Base-by-base conservation (phyloP, 2,329 filamentous ascomycete genomes). In the Diaporthe longicolla region DNA sequence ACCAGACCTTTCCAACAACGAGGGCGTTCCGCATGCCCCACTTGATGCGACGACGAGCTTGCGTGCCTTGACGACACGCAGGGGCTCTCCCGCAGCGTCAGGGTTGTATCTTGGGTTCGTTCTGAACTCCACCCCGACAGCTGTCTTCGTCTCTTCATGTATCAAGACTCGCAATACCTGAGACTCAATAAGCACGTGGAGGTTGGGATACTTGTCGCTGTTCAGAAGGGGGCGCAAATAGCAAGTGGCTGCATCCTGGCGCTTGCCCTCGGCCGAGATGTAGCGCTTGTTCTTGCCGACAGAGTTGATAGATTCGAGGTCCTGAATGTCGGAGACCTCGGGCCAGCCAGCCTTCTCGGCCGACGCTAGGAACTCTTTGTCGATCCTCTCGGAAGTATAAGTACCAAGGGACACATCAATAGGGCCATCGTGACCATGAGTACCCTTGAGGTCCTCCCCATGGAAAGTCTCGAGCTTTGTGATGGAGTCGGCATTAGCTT, bases 191-290 rank as follows among this genome's bases (percentile, higher is more conserved):
- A 91, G 81, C 11, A 91, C 84, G 71, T 90, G 87, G 0, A 92
- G 83, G 68, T 90, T 89, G 0, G 86, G 85, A 72, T 87, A 83
- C 26, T 85, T 79, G 6, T 85, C 78, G 71, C 84, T 82, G 69
- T 87, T 81, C 0, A 90, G 79, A 54, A 86, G 83, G 0, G 88
- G 87, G 75, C 90, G 89, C 15, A 91, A 76, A 74, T 90, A 92
- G 21, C 17, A 24, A 1, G 40, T 29, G 1, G 88, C 88, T 5
- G 87, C 81, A 77, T 90, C 88, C 78, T 89, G 87, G n/a, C 89
- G 85, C 63, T 82, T 82, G 24, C 87, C 88, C 32, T 88, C 84
- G 0, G 82, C 83, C 2, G 61, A 74, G 17, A 78, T 75, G 24
- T 72, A 78, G 11, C 76, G 76, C 71, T 72, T 66, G 3, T 65